Evolutionary conservation across 2,329 filamentous ascomycete genomes (phyloP), one percentile per base, ranked within the genome.

Genomic region (Penicillium sp.): DNA sequence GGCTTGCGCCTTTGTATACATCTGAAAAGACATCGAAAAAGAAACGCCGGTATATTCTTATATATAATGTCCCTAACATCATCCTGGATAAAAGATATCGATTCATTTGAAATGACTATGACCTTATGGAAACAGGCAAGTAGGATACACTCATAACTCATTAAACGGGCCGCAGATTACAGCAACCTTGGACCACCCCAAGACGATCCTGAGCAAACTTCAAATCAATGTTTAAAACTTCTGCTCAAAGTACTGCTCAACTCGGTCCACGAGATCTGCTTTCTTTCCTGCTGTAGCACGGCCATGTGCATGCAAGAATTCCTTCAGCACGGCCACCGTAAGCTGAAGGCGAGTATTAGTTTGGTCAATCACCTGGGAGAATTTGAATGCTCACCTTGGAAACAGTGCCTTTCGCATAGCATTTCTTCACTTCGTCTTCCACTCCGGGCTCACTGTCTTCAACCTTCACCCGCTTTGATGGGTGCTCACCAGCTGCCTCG

Each of bases 221-320:
- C 19, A 8, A 15, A 15, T 15, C 21, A 24, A 15, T n/a, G 12
- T 17, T 29, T 26, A 44, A 61, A 48, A 70, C 52, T 74, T 75
- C 41, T 61, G 58, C 55, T 77, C 74, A 47, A 76, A 72, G 53
- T 66, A 71, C 48, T 69, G 69, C 53, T 77, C 74, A 29, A 77
- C 68, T 33, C 69, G 65, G 34, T 77, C 74, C n/a, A 78, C 63
- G 29, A 78, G 63, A 50, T 77, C 75, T 6, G 68, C 72, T 54
- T 78, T 78, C 57, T 75, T 77, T 2, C 75, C 74, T 21, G 65
- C 60, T 9, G 62, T 58, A 26, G 68, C 61, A 15, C 76, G 62
- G 38, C 71, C 69, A 49, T 75, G 72, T 4, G 60, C 51, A n/a
- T 57, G 61, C 17, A 77, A 60, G 57, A 75, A 78, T 1, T 70